phyloP scores from a whole-genome alignment of 768 basidiomycete species.

The Leccinum obscurum region DNA sequence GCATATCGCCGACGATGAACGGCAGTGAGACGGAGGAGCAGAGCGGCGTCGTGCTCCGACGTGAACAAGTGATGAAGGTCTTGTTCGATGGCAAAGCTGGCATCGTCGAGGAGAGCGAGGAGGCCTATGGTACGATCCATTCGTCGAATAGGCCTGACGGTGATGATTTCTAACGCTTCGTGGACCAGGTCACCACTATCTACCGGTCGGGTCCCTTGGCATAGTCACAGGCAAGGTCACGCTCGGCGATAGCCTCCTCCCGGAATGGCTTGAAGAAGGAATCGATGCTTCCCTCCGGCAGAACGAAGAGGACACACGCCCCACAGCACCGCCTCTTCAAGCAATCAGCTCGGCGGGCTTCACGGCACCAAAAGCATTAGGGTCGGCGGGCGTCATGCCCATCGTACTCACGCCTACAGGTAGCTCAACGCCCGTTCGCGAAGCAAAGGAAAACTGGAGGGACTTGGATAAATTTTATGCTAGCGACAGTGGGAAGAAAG shows the following conservation, averaged over 20 bases:
- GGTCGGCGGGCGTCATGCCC: slow-evolving; percentile 39
- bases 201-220: slow-evolving; percentile 65
- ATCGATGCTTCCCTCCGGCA: slow-evolving; percentile 79
- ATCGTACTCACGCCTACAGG: slow-evolving; percentile 58
- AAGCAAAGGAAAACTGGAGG: slow-evolving; percentile 47
- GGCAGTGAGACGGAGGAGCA: slow-evolving; percentile 45
- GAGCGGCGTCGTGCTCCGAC: slow-evolving; percentile 74
- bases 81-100: slow-evolving; percentile 74
- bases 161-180: slow-evolving; percentile 5
- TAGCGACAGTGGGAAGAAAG: slow-evolving; percentile 37
- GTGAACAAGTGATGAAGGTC: slow-evolving; percentile 79
- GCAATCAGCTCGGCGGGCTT: slow-evolving; percentile 43
- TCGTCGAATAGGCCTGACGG: background rate
- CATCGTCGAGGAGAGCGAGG: slow-evolving; percentile 40
- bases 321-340: slow-evolving; percentile 31
- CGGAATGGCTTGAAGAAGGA: slow-evolving; percentile 88
- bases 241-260: slow-evolving; percentile 47
- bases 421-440: slow-evolving; percentile 45
- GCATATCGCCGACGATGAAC: slow-evolving; percentile 43
- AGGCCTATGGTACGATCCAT: slow-evolving; percentile 32
- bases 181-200: slow-evolving; percentile 37
- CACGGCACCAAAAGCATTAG: slow-evolving; percentile 27
- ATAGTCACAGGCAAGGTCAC: slow-evolving; percentile 57
- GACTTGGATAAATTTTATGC: slow-evolving; percentile 81
- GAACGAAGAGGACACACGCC: slow-evolving; percentile 52